These are phyloP conservation scores for Russula sp. DNA, from an alignment of 768 basidiomycete genomes.

Conservation along the genomic window DNA sequence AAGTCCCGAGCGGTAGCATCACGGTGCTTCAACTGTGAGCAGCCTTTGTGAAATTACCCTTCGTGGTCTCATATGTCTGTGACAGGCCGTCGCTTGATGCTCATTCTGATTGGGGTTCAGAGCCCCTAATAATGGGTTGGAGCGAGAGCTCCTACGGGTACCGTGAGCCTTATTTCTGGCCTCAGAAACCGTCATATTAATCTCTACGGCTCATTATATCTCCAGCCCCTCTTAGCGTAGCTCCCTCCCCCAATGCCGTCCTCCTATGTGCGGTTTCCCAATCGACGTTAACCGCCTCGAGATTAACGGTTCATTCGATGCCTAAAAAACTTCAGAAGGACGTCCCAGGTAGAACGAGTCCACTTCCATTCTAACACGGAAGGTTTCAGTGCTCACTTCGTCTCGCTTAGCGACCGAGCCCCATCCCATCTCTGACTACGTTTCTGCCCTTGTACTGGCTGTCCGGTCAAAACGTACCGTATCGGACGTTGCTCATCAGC, in stretches of 20 bases:
- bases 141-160: slow-evolving; percentile 14
- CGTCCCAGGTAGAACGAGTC: slow-evolving; percentile 20
- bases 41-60: background rate
- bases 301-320: slow-evolving; percentile 17
- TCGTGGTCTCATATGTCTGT: background rate
- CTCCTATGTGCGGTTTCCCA: slow-evolving; percentile 49
- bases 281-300: slow-evolving; percentile 9
- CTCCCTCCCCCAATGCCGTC: slow-evolving; percentile 52
- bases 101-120: slow-evolving; percentile 14
- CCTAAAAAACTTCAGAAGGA: slow-evolving; percentile 2
- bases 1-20: slow-evolving; percentile 7
- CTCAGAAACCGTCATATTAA: background rate
- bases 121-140: slow-evolving; percentile 18
- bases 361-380: background rate
- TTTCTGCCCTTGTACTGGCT: slow-evolving; percentile 33
- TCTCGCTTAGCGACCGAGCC: slow-evolving; percentile 1
- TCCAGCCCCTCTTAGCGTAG: slow-evolving; percentile 53
- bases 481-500: slow-evolving; percentile 52
- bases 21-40: slow-evolving; percentile 17
- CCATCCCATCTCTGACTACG: slow-evolving; percentile 21
- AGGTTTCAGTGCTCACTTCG: background rate
- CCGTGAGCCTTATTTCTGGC: slow-evolving; percentile 2
- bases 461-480: slow-evolving; percentile 49
- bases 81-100: slow-evolving; percentile 14
- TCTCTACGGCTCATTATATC: background rate